phyloP scores from a whole-genome alignment of 345 rosid species.

The Cardiospermum halicacabum region DNA sequence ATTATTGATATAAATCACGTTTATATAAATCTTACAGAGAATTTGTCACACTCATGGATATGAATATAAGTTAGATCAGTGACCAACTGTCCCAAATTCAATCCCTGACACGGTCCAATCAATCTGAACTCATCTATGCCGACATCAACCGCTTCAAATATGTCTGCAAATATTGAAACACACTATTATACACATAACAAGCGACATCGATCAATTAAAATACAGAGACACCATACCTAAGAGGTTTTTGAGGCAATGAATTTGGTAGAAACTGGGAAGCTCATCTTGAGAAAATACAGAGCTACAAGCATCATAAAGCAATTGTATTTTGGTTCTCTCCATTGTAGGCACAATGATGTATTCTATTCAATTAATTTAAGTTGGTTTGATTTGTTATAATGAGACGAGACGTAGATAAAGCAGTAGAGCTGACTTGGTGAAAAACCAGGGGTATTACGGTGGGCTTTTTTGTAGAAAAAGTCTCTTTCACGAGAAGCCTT shows the following conservation, averaged over 20 bases:
- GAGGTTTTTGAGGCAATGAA: slow-evolving; percentile 33
- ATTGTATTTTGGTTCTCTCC: slow-evolving; percentile 32
- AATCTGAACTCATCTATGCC: slow-evolving; percentile 31
- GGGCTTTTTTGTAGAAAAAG: slow-evolving; percentile 12
- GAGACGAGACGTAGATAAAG: too few species aligned
- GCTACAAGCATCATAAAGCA: slow-evolving; percentile 30
- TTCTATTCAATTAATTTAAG: too few species aligned
- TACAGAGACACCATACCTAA: too few species aligned
- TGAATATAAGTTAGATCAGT: slow-evolving; percentile 41
- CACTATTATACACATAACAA: not conserved
- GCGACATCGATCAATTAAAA: too few species aligned
- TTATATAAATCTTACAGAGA: slow-evolving; percentile 32
- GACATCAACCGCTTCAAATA: slow-evolving; percentile 34
- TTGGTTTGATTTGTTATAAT: too few species aligned
- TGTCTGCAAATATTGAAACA: slow-evolving; percentile 16
- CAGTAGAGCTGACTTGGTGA: not conserved
- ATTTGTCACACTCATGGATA: slow-evolving; percentile 33
- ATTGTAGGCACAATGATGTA: not conserved
- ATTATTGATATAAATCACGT: not conserved
- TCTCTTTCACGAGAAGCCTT: not conserved
- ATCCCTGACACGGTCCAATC: slow-evolving; percentile 21
- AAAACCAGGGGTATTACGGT: slow-evolving; percentile 8
- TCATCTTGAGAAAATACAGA: slow-evolving; percentile 21
- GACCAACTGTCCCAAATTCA: slow-evolving; percentile 23
- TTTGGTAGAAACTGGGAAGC: slow-evolving; percentile 31